phyloP scores from a whole-genome alignment of 2,329 filamentous ascomycete genomes.

The Lachnellula cervina region DNA sequence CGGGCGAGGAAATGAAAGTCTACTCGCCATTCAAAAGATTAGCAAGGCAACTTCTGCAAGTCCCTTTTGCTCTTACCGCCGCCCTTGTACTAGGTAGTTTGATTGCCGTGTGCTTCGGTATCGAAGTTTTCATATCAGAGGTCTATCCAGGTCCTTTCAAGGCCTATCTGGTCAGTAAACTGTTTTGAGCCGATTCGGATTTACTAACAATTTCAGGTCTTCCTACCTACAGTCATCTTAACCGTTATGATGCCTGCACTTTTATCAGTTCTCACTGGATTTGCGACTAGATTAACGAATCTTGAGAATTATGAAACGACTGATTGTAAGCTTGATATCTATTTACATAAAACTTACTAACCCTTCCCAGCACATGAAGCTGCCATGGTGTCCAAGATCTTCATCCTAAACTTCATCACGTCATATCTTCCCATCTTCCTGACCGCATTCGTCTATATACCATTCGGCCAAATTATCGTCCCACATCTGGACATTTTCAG shows the following conservation, averaged over 20 bases:
- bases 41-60: constrained; percentile 56
- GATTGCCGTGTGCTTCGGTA: constrained; percentile 81
- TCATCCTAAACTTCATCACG: constrained; percentile 94
- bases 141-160: constrained; percentile 89
- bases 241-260: constrained; percentile 76
- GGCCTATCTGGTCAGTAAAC: constrained; percentile 62
- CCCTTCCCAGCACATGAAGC: constrained; percentile 61
- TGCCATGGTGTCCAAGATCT: constrained; percentile 85
- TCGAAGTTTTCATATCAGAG: constrained; percentile 94
- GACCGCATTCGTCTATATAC: constrained; percentile 90
- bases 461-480: constrained; percentile 77
- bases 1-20: constrained; percentile 56
- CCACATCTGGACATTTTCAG: constrained; percentile 83
- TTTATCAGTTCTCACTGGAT: constrained; percentile 65
- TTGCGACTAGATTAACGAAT: constrained; percentile 73
- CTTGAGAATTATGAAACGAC: constrained; percentile 91
- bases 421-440: constrained; percentile 90
- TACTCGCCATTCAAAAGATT: constrained; percentile 61
- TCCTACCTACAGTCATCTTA: constrained; percentile 84
- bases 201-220: constrained; percentile 51
- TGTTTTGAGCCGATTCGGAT: not conserved
- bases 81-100: constrained; percentile 69
- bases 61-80: constrained; percentile 74
- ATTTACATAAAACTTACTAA: constrained; percentile 7
- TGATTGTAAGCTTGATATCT: constrained; percentile 45